Evolutionary conservation across 371 early-diverging fungal species (phyloP).

Genomic region (Mucor irregularis): DNA sequence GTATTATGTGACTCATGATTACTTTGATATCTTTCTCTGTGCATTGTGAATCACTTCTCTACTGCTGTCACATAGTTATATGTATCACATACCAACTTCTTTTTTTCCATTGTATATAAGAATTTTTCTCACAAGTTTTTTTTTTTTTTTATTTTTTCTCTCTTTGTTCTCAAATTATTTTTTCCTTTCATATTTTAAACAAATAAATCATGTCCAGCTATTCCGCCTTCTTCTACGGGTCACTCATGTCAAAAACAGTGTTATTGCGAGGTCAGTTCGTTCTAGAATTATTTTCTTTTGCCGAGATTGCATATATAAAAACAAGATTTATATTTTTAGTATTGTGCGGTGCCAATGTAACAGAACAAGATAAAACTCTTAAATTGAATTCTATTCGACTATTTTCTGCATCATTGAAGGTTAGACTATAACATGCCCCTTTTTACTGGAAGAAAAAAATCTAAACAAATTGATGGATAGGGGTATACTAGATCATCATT

Average conservation of each 20-base stretch:
- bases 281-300: background rate
- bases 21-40: background rate
- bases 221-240: slow-evolving; percentile 44
- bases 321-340: slow-evolving; percentile 20
- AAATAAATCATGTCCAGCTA: background rate
- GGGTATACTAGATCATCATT: slow-evolving; percentile 34
- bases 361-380: slow-evolving; percentile 7
- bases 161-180: background rate
- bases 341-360: slow-evolving; percentile 29
- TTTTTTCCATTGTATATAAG: background rate
- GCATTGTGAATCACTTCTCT: no score
- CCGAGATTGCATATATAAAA: no score
- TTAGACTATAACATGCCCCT: background rate
- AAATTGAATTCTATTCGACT: slow-evolving; percentile 25
- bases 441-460: background rate
- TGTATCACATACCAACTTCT: no score
- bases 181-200: background rate
- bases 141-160: background rate
- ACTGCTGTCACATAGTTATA: no score
- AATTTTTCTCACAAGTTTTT: background rate
- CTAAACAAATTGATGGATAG: slow-evolving; percentile 12
- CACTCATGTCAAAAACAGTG: slow-evolving; percentile 35
- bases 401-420: slow-evolving; percentile 32
- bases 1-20: background rate
- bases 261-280: slow-evolving; percentile 30